Evolutionary conservation across 306 rosid genomes (phyloP).

Genomic region (Crataegus laevigata): DNA sequence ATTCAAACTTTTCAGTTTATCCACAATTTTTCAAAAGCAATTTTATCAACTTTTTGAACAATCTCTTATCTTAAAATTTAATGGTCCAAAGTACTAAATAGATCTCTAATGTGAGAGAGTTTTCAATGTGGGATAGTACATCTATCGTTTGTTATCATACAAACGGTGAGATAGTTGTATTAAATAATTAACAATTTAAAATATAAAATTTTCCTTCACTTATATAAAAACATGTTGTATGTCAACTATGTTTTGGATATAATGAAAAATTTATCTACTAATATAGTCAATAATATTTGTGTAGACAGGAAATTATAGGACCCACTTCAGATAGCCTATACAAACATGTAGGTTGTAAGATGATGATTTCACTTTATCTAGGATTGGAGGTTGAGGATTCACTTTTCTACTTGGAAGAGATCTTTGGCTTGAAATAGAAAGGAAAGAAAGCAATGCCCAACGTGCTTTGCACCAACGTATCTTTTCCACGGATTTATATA

Average conservation of each 20-base stretch:
- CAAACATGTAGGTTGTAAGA: neutral
- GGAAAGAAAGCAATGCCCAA: neutral
- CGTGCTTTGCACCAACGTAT: constrained; percentile 1
- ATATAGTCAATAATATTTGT: neutral
- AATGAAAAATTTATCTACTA: neutral
- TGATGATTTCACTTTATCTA: neutral
- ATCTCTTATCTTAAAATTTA: neutral
- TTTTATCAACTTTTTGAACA: neutral
- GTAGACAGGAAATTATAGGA: neutral
- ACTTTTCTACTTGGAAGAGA: neutral
- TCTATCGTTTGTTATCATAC: no score
- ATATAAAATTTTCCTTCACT: no score
- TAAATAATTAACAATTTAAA: no score
- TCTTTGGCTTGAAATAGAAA: neutral
- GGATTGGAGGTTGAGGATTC: neutral
- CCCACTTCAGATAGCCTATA: neutral
- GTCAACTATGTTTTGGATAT: rapidly evolving
- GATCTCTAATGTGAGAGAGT: neutral
- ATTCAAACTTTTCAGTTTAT: constrained; percentile 6
- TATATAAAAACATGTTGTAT: no score
- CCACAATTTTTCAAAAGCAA: constrained; percentile 12
- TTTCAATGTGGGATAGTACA: no score
- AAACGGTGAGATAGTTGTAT: no score
- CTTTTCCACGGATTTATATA: constrained; percentile 5
- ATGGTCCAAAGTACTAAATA: neutral